Percentiles rank a stretch among this genome's conserved stretches.
These are phyloP conservation scores for Corallochytrium limacisporum DNA, from an alignment of 78 protist species.

Conservation along the genomic window DNA sequence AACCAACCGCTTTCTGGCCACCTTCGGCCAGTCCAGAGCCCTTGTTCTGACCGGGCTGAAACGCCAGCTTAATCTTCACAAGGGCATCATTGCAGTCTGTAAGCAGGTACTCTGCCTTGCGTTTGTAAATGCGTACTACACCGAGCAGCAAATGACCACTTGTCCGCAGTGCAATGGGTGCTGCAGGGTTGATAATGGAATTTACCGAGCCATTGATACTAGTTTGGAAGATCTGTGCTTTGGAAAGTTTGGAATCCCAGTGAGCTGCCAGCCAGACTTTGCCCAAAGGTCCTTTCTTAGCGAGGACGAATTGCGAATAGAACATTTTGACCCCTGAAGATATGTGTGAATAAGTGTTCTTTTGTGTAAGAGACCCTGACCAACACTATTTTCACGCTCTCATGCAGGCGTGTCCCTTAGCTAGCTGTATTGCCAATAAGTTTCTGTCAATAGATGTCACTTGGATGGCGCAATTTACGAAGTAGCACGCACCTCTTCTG, in stretches of 20 bases:
- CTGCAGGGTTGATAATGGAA: slow-evolving; percentile 45
- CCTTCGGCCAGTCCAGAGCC: too few relatives aligned
- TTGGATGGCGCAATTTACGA: too few relatives aligned
- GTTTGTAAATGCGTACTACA: slow-evolving; percentile 58
- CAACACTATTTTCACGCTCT: too few relatives aligned
- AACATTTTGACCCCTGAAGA: too few relatives aligned
- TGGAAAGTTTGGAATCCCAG: slow-evolving; percentile 45
- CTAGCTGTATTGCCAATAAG: too few relatives aligned
- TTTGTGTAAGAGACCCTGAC: too few relatives aligned
- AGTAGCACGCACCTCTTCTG: too few relatives aligned
- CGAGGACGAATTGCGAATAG: slow-evolving; percentile 48
- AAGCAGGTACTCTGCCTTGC: slow-evolving; percentile 39
- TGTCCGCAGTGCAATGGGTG: slow-evolving; percentile 69
- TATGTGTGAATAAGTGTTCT: too few relatives aligned
- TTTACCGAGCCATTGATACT: slow-evolving; percentile 44
- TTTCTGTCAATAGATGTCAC: too few relatives aligned
- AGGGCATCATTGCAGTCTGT: slow-evolving; percentile 51
- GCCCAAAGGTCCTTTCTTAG: slow-evolving; percentile 58
- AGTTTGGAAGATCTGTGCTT: slow-evolving; percentile 25
- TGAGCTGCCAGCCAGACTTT: slow-evolving; percentile 79
- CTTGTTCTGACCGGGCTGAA: too few relatives aligned
- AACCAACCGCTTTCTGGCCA: too few relatives aligned
- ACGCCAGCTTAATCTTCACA: slow-evolving; percentile 25
- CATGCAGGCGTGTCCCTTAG: too few relatives aligned
- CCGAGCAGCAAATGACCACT: slow-evolving; percentile 77